Percentiles rank a stretch among this genome's conserved stretches.
Evolutionary conservation across 148 eudicot species (phyloP).

Genomic region (Agrostemma githago): DNA sequence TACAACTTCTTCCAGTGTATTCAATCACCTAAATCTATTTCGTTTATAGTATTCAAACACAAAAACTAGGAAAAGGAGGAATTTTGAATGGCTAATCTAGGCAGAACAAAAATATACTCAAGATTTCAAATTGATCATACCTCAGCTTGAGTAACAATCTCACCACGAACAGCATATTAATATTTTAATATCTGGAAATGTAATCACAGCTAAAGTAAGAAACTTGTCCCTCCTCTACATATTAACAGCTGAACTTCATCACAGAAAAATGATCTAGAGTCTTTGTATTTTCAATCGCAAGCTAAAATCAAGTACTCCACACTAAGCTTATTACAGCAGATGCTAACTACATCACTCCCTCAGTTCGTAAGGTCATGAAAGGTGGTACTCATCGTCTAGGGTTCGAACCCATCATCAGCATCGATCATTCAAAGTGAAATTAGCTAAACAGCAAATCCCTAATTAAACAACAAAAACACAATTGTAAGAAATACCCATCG

Average conservation of each 20-base stretch:
- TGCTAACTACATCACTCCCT: background rate
- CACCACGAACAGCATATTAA: conserved; percentile 96
- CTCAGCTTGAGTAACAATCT: conserved; percentile 77
- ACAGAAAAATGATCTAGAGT: too few relatives aligned
- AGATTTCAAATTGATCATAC: conserved; percentile 25
- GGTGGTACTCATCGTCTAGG: too few relatives aligned
- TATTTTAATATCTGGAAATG: conserved; percentile 62
- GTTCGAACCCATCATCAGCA: too few relatives aligned
- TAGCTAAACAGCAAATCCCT: background rate
- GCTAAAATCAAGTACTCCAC: background rate
- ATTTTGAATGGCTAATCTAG: background rate
- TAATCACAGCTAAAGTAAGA: conserved; percentile 1
- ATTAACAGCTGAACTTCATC: conserved; percentile 69
- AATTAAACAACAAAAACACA: conserved; percentile 1
- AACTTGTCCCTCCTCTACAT: conserved; percentile 41
- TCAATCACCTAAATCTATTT: background rate
- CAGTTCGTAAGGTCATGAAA: too few relatives aligned
- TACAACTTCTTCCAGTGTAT: background rate
- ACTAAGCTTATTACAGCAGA: background rate
- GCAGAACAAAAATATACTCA: background rate
- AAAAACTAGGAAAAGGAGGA: background rate
- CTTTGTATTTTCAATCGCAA: background rate
- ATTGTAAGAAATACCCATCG: conserved; percentile 13
- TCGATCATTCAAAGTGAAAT: background rate
- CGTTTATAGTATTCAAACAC: background rate